phyloP scores from a whole-genome alignment of 805 yeast genomes.

The Komagataella kurtzmanii region DNA sequence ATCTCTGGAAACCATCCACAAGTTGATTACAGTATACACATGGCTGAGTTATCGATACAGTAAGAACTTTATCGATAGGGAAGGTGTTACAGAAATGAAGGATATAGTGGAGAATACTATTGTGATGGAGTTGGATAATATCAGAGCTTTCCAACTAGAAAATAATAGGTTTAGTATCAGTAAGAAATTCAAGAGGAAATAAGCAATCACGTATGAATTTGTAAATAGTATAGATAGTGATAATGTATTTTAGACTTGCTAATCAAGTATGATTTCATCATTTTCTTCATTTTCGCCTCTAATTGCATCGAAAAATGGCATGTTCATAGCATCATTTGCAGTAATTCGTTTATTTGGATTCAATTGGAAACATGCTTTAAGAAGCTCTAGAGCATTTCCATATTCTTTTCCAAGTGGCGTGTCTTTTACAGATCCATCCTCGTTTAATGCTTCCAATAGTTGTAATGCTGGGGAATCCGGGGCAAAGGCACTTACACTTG shows the following conservation, averaged over 20 bases:
- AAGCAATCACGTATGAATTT: not conserved
- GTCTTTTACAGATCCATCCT: conserved; percentile 22
- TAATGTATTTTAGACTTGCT: not conserved
- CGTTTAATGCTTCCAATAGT: conserved; percentile 35
- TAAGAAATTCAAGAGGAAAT: not conserved
- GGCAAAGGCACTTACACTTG: conserved; percentile 45
- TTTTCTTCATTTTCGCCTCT: conserved; percentile 7
- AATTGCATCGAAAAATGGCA: conserved; percentile 44
- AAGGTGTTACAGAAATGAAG: conserved; percentile 60
- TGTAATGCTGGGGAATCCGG: conserved; percentile 62
- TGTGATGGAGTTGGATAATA: conserved; percentile 28
- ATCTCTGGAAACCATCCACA: conserved; percentile 53
- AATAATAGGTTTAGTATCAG: not conserved
- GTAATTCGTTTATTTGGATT: conserved; percentile 43
- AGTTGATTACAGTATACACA: conserved; percentile 49
- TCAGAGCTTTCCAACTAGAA: conserved; percentile 9
- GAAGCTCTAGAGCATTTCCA: conserved; percentile 36
- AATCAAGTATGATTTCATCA: conserved; percentile 13
- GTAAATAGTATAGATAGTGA: not conserved
- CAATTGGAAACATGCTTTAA: conserved; percentile 43
- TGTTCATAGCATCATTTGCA: conserved; percentile 40
- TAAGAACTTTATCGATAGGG: conserved; percentile 60
- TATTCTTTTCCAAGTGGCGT: conserved; percentile 22
- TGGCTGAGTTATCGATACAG: conserved; percentile 91
- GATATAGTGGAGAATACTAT: conserved; percentile 53